Base-by-base conservation (phyloP, 2,329 filamentous ascomycete genomes). In the Diaporthe vaccinii region DNA sequence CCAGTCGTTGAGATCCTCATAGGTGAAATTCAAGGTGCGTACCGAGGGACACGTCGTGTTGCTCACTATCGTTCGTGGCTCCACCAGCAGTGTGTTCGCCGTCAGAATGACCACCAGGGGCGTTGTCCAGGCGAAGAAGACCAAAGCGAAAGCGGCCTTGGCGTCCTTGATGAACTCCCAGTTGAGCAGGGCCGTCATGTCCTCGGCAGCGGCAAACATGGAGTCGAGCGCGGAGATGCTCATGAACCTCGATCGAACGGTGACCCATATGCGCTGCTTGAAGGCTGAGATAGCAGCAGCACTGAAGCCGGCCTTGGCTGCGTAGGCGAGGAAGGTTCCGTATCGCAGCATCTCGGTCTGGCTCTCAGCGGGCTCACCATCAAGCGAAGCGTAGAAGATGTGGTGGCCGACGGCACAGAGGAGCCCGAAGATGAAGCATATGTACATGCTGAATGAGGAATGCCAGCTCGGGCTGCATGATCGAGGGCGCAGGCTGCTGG, bases 111-210 rank as follows among this genome's bases (percentile, higher is more conserved):
- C 80, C 4, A 80, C 78, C 15, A 82, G 74, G 1, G 81, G 81
- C 7, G 79, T 80, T 41, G 67, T 69, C 80, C 80, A 81, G 9
- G 79, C 79, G 65, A 80, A 80, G 2, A 78, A 62, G 22, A 78
- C 80, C 62, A 81, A 59, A 5, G 75, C 65, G 17, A 76, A 74
- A 2, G 80, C 91, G 88, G 71, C 91, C 89, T 58, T 90, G 84
- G 65, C 82, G 36, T 74, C 76, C 28, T 59, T 74, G 8, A 78
- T 67, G 44, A 83, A 78, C 76, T 79, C 78, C 85, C 84, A 71
- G 79, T 92, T 59, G 90, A 91, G 91, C 77, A 91, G 91, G 85
- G 90, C 89, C 14, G 76, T 36, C 36, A 80, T 68, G 61, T 80
- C 77, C 39, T 80, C 79, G 2, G 79, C 78, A 10, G 86, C 91